Conservation (phyloP, 2,329 filamentous ascomycete genomes). For the Aspergillus sp. region DNA sequence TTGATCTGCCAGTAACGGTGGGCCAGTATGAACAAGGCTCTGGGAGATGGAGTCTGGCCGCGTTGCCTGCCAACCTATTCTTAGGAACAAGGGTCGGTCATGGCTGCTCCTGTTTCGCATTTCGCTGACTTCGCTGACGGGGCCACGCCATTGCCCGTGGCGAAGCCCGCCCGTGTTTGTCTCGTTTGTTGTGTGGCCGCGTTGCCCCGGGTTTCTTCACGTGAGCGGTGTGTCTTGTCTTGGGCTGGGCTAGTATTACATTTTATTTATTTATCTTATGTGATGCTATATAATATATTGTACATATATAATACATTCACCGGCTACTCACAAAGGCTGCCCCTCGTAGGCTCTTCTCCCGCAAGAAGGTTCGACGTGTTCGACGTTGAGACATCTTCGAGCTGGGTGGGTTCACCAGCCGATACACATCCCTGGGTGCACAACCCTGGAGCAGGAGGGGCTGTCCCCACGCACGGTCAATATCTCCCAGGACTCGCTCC, state of each 20-base stretch:
- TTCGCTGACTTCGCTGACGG: not conserved
- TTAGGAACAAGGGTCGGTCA: constrained; percentile 14
- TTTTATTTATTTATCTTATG: not conserved
- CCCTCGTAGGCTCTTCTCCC: not conserved
- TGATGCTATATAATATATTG: not conserved
- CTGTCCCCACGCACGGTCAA: constrained; percentile 39
- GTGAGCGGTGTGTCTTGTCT: not conserved
- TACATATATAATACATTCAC: not conserved
- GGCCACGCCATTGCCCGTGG: constrained; percentile 9
- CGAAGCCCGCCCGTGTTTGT: constrained; percentile 6
- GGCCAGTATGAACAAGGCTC: constrained; percentile 4
- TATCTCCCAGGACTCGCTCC: constrained; percentile 34
- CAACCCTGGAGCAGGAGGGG: constrained; percentile 30
- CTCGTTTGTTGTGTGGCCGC: not conserved
- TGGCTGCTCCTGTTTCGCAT: constrained; percentile 5
- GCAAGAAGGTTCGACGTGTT: constrained; percentile 8
- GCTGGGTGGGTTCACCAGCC: constrained; percentile 18
- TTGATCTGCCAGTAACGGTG: constrained; percentile 13
- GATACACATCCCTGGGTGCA: constrained; percentile 22
- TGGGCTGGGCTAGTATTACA: not conserved
- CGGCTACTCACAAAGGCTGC: constrained; percentile 3
- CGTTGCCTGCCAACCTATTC: constrained; percentile 20
- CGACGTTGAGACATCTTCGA: constrained; percentile 8
- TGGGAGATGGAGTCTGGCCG: constrained; percentile 13
- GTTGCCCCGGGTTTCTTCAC: constrained; percentile 4